phyloP scores from a whole-genome alignment of 441 rosid genomes.

The Mallotus japonicus region DNA sequence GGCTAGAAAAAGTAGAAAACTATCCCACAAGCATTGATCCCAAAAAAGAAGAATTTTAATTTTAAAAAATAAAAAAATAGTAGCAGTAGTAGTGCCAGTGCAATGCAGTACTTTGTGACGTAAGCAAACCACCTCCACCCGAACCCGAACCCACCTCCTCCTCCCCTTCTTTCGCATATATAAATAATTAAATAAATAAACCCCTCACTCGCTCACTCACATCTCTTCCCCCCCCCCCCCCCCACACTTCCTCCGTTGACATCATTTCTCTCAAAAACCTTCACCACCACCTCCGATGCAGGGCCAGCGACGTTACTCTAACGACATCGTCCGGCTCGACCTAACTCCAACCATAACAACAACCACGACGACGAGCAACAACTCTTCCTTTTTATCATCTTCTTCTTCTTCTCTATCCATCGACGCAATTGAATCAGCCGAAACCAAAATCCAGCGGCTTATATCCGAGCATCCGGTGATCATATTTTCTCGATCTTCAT shows the following conservation, averaged over 20 bases:
- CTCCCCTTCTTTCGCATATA: too few relatives aligned
- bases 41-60: neutral
- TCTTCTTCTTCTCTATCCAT: conserved; percentile 47
- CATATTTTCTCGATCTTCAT: conserved; percentile 76
- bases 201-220: neutral
- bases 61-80: neutral
- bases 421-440: conserved; percentile 70
- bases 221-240: too few relatives aligned
- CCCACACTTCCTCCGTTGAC: conserved; percentile 19
- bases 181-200: conserved; percentile 9
- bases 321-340: conserved; percentile 45
- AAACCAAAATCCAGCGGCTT: conserved; percentile 68
- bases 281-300: conserved; percentile 46
- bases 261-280: conserved; percentile 21
- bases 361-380: conserved; percentile 10
- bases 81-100: neutral
- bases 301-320: conserved; percentile 49
- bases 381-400: conserved; percentile 26
- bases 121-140: conserved; percentile 39
- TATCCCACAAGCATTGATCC: conserved; percentile 24
- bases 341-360: conserved; percentile 32
- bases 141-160: too few relatives aligned
- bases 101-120: conserved; percentile 49
- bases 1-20: conserved; percentile 3
- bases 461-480: conserved; percentile 85